phyloP scores from a whole-genome alignment of 352 stramenopile genomes.

The Pythium monospermum region DNA sequence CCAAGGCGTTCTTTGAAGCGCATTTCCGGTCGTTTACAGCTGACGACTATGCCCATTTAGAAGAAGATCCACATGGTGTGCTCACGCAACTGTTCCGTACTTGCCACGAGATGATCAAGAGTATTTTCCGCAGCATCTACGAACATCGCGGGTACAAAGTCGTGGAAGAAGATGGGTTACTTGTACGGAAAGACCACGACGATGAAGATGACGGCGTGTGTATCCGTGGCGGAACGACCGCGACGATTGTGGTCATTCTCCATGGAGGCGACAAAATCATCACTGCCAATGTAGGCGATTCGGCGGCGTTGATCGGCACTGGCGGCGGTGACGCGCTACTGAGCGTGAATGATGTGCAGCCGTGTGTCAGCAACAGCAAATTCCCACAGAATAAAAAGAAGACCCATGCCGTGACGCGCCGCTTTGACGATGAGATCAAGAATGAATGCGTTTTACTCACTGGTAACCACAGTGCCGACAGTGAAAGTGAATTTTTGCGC shows the following conservation, averaged over 20 bases:
- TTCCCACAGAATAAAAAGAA: background rate
- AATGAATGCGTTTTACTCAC: slow-evolving; percentile 51
- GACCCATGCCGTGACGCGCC: slow-evolving; percentile 1
- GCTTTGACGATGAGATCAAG: slow-evolving; percentile 21
- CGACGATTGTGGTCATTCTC: slow-evolving; percentile 76
- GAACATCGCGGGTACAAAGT: slow-evolving; percentile 54
- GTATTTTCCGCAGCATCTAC: slow-evolving; percentile 57
- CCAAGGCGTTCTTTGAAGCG: slow-evolving; percentile 55
- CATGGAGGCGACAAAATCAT: slow-evolving; percentile 65
- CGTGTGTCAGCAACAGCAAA: slow-evolving; percentile 5
- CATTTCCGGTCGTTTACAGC: slow-evolving; percentile 47
- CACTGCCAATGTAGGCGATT: slow-evolving; percentile 83
- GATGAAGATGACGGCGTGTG: slow-evolving; percentile 39
- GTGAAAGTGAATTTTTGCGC: slow-evolving; percentile 62
- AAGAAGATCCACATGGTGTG: slow-evolving; percentile 41
- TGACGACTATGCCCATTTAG: slow-evolving; percentile 44
- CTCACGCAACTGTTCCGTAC: slow-evolving; percentile 46
- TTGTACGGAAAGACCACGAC: slow-evolving; percentile 40
- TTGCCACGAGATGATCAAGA: slow-evolving; percentile 63
- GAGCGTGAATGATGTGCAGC: slow-evolving; percentile 21
- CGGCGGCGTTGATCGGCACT: slow-evolving; percentile 43
- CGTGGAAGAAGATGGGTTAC: slow-evolving; percentile 51
- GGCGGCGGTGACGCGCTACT: slow-evolving; percentile 21
- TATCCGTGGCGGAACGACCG: slow-evolving; percentile 87
- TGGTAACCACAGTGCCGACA: slow-evolving; percentile 82